A percentile compares a stretch with the other conserved stretches of the same genome.
Evolutionary conservation across 2,329 filamentous ascomycete genomes (phyloP).

Genomic region (Penicillium sp.): DNA sequence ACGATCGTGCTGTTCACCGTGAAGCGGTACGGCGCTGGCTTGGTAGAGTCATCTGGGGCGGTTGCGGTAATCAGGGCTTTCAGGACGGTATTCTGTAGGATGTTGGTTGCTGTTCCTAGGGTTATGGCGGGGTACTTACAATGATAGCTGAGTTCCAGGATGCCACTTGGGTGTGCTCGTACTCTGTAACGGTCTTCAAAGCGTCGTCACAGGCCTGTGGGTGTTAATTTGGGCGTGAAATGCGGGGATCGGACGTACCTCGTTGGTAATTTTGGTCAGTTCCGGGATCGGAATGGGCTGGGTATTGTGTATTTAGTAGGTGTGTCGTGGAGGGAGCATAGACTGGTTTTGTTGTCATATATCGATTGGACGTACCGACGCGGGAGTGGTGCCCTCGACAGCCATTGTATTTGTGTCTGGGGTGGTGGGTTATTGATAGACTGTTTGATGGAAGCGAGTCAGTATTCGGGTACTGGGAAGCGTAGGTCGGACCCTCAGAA

Average conservation of each 20-base stretch:
- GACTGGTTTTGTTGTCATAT: background rate
- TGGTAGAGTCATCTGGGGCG: constrained; percentile 32
- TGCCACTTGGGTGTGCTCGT: constrained; percentile 80
- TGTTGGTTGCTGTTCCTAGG: background rate
- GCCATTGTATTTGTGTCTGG: constrained; percentile 26
- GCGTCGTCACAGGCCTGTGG: constrained; percentile 74
- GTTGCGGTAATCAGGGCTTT: constrained; percentile 43
- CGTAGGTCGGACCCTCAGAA: background rate
- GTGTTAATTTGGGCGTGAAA: background rate
- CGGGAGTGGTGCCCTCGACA: constrained; percentile 26
- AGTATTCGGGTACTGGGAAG: background rate
- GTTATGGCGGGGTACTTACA: constrained; percentile 50
- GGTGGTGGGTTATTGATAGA: background rate
- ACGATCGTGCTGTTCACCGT: constrained; percentile 98
- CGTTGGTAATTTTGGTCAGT: constrained; percentile 78
- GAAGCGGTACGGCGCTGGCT: constrained; percentile 73
- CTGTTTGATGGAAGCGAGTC: background rate
- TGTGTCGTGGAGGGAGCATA: background rate
- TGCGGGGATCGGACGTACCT: constrained; percentile 54
- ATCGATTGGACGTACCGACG: constrained; percentile 23
- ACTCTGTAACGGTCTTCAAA: constrained; percentile 68
- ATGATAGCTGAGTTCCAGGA: constrained; percentile 92
- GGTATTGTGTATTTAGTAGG: background rate
- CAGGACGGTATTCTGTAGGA: constrained; percentile 37
- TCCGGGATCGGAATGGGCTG: constrained; percentile 72